Conservation (phyloP, 2,329 filamentous ascomycete genomes). For the Chaetomium strumarium region DNA sequence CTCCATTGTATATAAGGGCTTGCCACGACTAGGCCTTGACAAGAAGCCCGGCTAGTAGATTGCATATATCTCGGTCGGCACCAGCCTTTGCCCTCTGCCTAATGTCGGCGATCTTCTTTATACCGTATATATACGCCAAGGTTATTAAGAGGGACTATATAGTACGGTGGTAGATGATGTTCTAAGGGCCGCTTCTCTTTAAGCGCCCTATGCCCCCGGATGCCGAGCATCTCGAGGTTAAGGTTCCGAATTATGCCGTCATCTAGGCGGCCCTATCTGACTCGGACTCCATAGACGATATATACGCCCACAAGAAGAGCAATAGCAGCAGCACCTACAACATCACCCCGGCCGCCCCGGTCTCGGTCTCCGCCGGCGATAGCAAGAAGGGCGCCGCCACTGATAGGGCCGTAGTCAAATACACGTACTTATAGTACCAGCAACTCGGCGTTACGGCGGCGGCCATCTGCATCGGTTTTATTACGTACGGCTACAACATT, state of each 20-base stretch:
- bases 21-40: conserved; percentile 58
- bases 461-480: conserved; percentile 60
- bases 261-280: conserved; percentile 53
- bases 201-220: conserved; percentile 50
- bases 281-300: conserved; percentile 10
- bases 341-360: conserved; percentile 35
- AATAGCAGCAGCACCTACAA: conserved; percentile 33
- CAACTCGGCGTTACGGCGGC: conserved; percentile 61
- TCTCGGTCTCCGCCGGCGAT: conserved; percentile 24
- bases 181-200: conserved; percentile 60
- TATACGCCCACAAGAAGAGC: conserved; percentile 33
- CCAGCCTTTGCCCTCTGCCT: conserved; percentile 53
- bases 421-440: conserved; percentile 44
- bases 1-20: conserved; percentile 77
- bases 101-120: conserved; percentile 63
- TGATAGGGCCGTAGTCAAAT: neutral
- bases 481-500: conserved; percentile 77
- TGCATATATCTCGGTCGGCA: conserved; percentile 59
- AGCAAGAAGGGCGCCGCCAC: conserved; percentile 36
- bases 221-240: conserved; percentile 41
- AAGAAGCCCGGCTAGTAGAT: conserved; percentile 65
- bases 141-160: conserved; percentile 63
- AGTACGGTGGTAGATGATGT: conserved; percentile 57
- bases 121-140: conserved; percentile 61
- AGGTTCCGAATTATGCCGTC: conserved; percentile 72